Evolutionary conservation across 2,329 filamentous ascomycete species (phyloP), one percentile per base, ranked within the genome.

Genomic region (Alternaria sp.): DNA sequence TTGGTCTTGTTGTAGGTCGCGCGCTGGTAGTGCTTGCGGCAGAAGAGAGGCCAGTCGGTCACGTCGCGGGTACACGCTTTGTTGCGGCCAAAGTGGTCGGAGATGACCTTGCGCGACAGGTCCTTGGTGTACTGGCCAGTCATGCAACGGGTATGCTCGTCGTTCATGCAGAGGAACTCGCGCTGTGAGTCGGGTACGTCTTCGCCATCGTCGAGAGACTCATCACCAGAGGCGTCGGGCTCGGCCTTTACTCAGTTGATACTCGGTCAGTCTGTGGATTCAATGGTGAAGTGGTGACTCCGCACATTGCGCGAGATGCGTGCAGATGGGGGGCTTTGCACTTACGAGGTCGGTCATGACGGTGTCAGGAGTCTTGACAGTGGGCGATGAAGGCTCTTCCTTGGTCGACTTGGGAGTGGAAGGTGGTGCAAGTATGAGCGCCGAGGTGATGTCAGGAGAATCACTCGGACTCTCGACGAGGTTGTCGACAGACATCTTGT

Each of bases 11-110:
- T 75, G 70, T 81, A 81, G 3, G 77, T 79, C 2, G 75, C 74
- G n/a, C 79, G 78, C 72, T 81, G 79, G 58, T 81, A 81, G 61
- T 81, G 79, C 66, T 80, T 81, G 54, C 79, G 76, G 58, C 79
- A 81, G 58, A 77, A 76, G 1, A 79, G 64, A 2, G 78, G 76
- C 78, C 79, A 81, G 19, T 69, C 57, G 1, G 57, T 66, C 36
- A 80, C 72, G 30, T 69, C 51, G 23, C 75, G 72, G 0, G 74
- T 78, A 59, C 77, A 79, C 10, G 73, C 70, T 51, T 81, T 81
- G 75, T 81, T 81, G 58, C 79, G 73, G 46, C 79, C 79, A 52
- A 81, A 81, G 62, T 80, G 77, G 54, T 81, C 74, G 4, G 78
- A 80, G 47, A 81, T 80, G 30, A 79, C 76, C 59, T 81, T 81